Evolutionary conservation across 805 yeast genomes (phyloP), one percentile per base, ranked within the genome.

Genomic region (Myxozyma monticola): DNA sequence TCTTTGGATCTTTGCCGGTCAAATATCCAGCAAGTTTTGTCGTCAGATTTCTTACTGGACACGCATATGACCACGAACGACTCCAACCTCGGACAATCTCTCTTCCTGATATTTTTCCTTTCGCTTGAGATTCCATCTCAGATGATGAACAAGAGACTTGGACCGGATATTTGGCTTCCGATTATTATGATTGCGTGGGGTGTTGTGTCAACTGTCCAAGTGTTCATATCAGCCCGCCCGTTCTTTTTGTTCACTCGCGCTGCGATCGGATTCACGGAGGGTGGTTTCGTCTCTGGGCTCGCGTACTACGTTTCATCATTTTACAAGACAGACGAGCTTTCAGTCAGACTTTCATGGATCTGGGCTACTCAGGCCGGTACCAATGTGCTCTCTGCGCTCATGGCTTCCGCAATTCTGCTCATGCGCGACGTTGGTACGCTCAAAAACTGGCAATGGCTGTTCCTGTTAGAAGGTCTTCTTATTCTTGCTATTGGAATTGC

Each of bases 231-330:
- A 1, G 74, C 77, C 14, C 51, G 55, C 10, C 47, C 52, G n/a
- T 44, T 43, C 0, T 81, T 78, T 57, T 68, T 68, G 41, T 71
- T 68, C 12, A 71, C 79, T 5, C 68, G 87, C 50, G 76, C 75
- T 1, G 68, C 80, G 2, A 60, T 81, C 33, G 88, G 84, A 2
- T 60, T 75, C 12, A 66, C 78, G 14, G 83, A 83, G 64, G 87
- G 88, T 48, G 88, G 88, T 0, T 82, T 82, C 51, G 82, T 84
- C 47, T 82, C 84, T 29, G 88, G 83, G 57, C 68, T 77, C 24
- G 76, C 79, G 45, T 67, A 83, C 40, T 84, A 84, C 81, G 69
- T 84, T 64, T 76, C 84, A 1, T 84, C 82, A 65, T 84, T 83
- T 67, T 84, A 78, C 67, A 83, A 80, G 41, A 55, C 8, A 62